These are phyloP conservation scores for Dillenia turbinata DNA, from an alignment of 164 flowering plant genomes.

Conservation along the genomic window DNA sequence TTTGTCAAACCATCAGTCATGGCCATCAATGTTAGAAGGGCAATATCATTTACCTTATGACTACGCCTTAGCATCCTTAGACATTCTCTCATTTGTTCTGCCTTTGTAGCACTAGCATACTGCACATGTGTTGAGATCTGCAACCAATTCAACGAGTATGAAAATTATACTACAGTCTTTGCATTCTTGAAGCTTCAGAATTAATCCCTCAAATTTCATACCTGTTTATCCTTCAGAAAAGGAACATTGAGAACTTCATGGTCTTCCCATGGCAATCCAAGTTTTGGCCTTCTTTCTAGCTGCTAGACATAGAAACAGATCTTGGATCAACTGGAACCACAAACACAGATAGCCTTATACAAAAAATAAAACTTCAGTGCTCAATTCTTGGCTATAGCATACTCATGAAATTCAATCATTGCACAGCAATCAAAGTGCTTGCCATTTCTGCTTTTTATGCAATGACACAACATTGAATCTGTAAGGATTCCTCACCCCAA, in stretches of 20 bases:
- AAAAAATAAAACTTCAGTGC: not conserved
- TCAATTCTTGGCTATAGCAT: too few species aligned
- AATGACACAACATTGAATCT: too few species aligned
- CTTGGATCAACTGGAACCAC: too few species aligned
- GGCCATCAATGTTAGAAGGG: not conserved
- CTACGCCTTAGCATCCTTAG: conserved; percentile 40
- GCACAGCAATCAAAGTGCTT: too few species aligned
- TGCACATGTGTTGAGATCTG: conserved; percentile 17
- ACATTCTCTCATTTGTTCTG: conserved; percentile 43
- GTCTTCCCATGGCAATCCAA: conserved; percentile 23
- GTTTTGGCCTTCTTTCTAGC: conserved; percentile 29
- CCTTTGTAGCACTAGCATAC: conserved; percentile 9
- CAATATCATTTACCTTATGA: conserved; percentile 31
- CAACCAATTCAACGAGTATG: conserved; percentile 5
- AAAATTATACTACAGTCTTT: not conserved
- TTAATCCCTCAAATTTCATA: not conserved
- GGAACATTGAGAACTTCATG: conserved; percentile 6
- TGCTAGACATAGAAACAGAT: conserved; percentile 4
- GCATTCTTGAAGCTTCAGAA: too few species aligned
- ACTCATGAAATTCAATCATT: too few species aligned
- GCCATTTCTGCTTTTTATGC: too few species aligned
- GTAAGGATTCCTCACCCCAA: too few species aligned
- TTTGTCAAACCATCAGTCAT: too few species aligned
- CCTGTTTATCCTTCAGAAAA: conserved; percentile 14
- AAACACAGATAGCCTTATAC: not conserved